Evolutionary conservation across 83 land plant genomes (phyloP), one percentile per base, ranked within the genome.

Genomic region (Thuja plicata): DNA sequence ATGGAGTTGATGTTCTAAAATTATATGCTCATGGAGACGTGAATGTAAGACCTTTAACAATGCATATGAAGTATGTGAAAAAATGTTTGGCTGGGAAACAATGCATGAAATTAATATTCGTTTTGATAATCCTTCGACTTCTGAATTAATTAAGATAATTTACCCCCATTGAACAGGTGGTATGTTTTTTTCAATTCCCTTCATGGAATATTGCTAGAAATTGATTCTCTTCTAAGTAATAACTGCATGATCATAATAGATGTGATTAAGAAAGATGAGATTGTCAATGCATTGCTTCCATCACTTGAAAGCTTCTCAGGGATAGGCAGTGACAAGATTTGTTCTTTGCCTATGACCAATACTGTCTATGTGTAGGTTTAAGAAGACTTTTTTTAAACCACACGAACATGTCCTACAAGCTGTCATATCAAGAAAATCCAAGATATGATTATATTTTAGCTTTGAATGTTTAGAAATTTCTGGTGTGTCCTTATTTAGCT

Each of bases 171-270:
- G 19, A 70, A 60, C 46, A 34, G 35, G 50, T 43, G 37, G 19
- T 57, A 15, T 62, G 50, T 70, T 74, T 87, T 94, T 57, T 95
- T 87, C 86, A 98, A 97, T 91, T 89, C 94, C 1, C 91, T 98
- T 55, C 99, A 98, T 91, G 99, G 99, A 86, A 91, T 92, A 76
- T 89, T 98, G 17, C 88, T 98, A 91, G 98, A 97, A 91, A 88
- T 98, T 54, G 35, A 86, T 87, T 90, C 96, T 54, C 98, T 98
- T 89, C 70, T 98, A 77, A 93, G 90, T 84, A 87, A 62, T 16
- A 98, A 97, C 88, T 96, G 96, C 87, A 87, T 94, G 30, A 92
- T 88, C 50, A 84, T 98, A 43, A 91, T 92, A 84, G 97, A 98
- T 92, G 76, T 89, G 30, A 80, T 88, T 9, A 88, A 91, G 91